These are phyloP conservation scores for Steccherinum ochraceum DNA, from an alignment of 768 basidiomycete genomes.

Conservation along the genomic window DNA sequence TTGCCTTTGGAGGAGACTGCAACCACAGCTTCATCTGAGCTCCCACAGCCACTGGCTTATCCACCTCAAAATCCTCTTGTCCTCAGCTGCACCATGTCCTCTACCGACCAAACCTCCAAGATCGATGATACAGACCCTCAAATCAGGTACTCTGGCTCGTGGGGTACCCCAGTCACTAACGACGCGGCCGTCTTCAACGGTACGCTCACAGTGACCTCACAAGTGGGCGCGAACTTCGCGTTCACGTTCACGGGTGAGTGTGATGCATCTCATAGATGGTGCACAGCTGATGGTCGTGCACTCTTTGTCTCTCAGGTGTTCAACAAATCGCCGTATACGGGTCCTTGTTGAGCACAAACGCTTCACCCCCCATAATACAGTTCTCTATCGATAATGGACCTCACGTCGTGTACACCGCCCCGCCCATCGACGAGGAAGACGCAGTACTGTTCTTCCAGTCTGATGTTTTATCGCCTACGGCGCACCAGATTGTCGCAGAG, in stretches of 20 bases:
- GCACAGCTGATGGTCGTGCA: not conserved
- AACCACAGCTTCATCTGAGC: too few relatives aligned
- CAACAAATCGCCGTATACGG: not conserved
- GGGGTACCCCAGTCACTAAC: not conserved
- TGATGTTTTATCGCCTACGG: not conserved
- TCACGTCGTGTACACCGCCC: not conserved
- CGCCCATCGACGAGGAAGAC: not conserved
- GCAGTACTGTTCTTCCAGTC: not conserved
- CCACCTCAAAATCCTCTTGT: not conserved
- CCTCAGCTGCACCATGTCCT: too few relatives aligned
- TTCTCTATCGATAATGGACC: not conserved
- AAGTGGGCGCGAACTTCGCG: not conserved
- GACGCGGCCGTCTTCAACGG: not conserved
- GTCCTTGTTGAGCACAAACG: not conserved
- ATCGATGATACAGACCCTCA: not conserved
- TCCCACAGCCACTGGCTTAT: not conserved
- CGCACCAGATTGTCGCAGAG: not conserved
- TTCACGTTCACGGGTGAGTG: not conserved
- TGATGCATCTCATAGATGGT: not conserved
- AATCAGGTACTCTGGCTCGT: not conserved
- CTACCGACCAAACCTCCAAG: not conserved
- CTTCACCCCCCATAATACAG: not conserved
- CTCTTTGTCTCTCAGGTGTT: too few relatives aligned
- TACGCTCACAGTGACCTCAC: not conserved
- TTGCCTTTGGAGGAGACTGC: too few relatives aligned